phyloP scores from a whole-genome alignment of 2,329 filamentous ascomycete species.

The Paramyrothecium roridum region DNA sequence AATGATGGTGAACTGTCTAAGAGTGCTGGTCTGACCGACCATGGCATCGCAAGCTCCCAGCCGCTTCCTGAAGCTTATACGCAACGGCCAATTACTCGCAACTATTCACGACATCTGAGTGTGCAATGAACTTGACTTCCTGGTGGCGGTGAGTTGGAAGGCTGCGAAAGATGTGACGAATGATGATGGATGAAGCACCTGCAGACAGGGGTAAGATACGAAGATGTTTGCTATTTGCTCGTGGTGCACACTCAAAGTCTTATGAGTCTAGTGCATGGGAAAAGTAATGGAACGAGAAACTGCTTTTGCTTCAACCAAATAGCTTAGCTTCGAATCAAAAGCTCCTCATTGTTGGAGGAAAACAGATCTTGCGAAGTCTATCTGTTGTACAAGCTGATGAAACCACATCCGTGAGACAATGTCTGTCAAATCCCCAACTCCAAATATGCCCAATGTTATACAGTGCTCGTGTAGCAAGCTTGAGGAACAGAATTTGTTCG shows the following conservation, averaged over 20 bases:
- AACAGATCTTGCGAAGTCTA: not conserved
- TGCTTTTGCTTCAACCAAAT: not conserved
- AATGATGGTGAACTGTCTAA: constrained; percentile 1
- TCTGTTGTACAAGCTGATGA: constrained; percentile 4
- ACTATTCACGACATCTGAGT: constrained; percentile 9
- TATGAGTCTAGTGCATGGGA: not conserved
- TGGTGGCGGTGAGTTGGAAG: too few relatives aligned
- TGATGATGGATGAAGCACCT: too few relatives aligned
- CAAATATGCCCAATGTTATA: constrained; percentile 27
- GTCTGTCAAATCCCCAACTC: constrained; percentile 21
- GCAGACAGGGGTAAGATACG: too few relatives aligned
- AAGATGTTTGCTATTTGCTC: too few relatives aligned
- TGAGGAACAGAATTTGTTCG: constrained; percentile 3
- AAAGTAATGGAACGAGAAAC: too few relatives aligned
- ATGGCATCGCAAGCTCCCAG: not conserved
- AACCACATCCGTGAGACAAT: constrained; percentile 1
- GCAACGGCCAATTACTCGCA: constrained; percentile 2
- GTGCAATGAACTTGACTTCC: too few relatives aligned
- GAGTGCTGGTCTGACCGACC: not conserved
- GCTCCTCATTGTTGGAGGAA: not conserved
- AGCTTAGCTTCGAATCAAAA: too few relatives aligned
- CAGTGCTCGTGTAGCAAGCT: constrained; percentile 6
- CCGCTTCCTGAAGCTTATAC: too few relatives aligned
- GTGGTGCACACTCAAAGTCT: too few relatives aligned
- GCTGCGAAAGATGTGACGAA: too few relatives aligned